Evolutionary conservation across 2,329 filamentous ascomycete genomes (phyloP), one percentile per base, ranked within the genome.

Genomic region (Aureobasidium namibiae): DNA sequence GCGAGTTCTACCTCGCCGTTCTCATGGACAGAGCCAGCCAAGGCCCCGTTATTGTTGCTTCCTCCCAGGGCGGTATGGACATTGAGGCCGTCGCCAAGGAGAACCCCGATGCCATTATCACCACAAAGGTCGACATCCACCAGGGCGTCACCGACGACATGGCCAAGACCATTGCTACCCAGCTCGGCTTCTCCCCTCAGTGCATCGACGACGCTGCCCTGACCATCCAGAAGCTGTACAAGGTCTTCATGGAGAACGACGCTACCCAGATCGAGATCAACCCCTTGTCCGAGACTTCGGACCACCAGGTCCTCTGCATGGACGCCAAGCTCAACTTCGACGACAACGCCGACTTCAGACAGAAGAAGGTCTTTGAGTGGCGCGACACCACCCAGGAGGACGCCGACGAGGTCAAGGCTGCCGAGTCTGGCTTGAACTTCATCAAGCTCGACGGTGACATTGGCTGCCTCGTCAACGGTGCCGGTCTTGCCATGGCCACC

Each of bases 381-480:
- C 89, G 94, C 76, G 94, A 99, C 74, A 87, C 88, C 68, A 89
- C 88, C 60, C 94, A 99, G 80, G 94, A 99, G 79, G 94, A 99
- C 75, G 78, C 92, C 57, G 94, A 99, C 73, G 94, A 99, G 82
- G 92, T 99, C 71, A 92, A 92, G 78, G 94, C 94, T 69, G 92
- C 92, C 70, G 81, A 95, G 83, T 92, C 79, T 67, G 90, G 90
- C 70, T 85, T 99, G 67, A 99, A 99, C 86, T 99, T 99, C 81
- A 99, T 99, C 84, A 99, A 99, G 85, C 88, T 99, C 63, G 94
- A 97, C 73, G 94, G 94, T 74, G 94, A 99, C 74, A 99, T 99
- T 74, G 94, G 94, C 77, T 99, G 94, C 82, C 83, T 97, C 62
- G 94, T 99, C 80, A 99, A 99, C 80, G 94, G 94, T 74, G 94